Base-by-base conservation (phyloP, 805 yeast genomes). In the Diddensiella caesifluorescens region DNA sequence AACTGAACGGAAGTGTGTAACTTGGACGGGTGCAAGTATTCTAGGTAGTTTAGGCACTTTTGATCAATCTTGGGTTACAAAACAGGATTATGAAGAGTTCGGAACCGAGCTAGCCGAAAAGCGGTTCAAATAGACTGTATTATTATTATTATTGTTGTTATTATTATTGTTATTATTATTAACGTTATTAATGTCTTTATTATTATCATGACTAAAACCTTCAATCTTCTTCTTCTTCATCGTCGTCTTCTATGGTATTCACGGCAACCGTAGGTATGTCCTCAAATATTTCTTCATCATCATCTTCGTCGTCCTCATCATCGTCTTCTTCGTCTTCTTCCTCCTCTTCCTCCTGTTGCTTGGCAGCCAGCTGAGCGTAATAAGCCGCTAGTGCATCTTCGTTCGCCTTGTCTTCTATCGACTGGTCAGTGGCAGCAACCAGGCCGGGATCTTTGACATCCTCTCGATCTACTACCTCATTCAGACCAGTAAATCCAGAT, bases 21-120 rank as follows among this genome's bases (percentile, higher is more conserved):
- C 74, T 19, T 80, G 88, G 88, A 63, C 79, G 22, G 88, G 88
- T n/a, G 86, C 87, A 0, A 74, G 80, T 43, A 78, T 79, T 48
- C 68, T 81, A 50, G 78, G 83, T 10, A 71, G 74, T 33, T 70
- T 77, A 68, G 75, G 80, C 37, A 69, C 69, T 35, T 70, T 69
- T 45, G 79, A 77, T 44, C 79, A 70, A 41, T 67, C 42, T 74
- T 80, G 80, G 63, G 66, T 80, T 26, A 70, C 80, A 31, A 78
- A 74, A 54, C 71, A 73, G 28, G 85, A 80, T 53, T 81, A 80
- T 52, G 76, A 74, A 46, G 87, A 81, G 56, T 67, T 70, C 44
- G 87, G 87, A 22, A 49, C 65, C 10, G 61, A 53, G 12, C 39
- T 64, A 20, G 59, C 58, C n/a, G 69, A 63, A 45, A 65, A 63